Evolutionary conservation across 2,329 filamentous ascomycete genomes (phyloP).

Genomic region (Drechmeria coniospora): DNA sequence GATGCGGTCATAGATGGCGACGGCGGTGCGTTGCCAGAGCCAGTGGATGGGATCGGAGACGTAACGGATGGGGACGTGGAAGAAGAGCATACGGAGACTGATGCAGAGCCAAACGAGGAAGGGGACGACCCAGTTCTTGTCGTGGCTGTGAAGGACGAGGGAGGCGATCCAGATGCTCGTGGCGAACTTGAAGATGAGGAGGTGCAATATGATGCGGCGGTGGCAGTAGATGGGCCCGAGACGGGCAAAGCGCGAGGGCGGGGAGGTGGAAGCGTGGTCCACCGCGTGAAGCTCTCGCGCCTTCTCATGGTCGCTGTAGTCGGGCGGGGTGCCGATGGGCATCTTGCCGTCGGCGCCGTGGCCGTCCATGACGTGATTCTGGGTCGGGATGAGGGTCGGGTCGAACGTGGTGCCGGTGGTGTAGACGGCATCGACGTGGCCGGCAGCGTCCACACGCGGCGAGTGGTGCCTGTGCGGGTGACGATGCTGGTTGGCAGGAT

Average conservation of each 20-base stretch:
- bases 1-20: conserved; percentile 42
- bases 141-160: conserved; percentile 53
- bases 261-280: conserved; percentile 9
- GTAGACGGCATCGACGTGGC: conserved; percentile 29
- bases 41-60: conserved; percentile 51
- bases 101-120: conserved; percentile 70
- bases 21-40: conserved; percentile 51
- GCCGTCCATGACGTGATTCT: conserved; percentile 16
- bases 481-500: conserved; percentile 24
- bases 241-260: conserved; percentile 6
- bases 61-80: conserved; percentile 54
- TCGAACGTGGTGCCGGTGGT: conserved; percentile 25
- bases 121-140: conserved; percentile 69
- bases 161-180: conserved; percentile 63
- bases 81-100: conserved; percentile 56
- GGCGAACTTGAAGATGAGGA: conserved; percentile 27
- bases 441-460: conserved; percentile 15
- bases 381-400: conserved; percentile 16
- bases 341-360: conserved; percentile 11
- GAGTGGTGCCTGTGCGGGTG: conserved; percentile 29
- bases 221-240: conserved; percentile 25
- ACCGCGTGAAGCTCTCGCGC: conserved; percentile 13
- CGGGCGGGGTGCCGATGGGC: conserved; percentile 14
- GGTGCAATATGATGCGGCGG: conserved; percentile 29
- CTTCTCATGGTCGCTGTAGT: conserved; percentile 26